phyloP scores from a whole-genome alignment of 768 basidiomycete genomes.

The Boletus fagicola region DNA sequence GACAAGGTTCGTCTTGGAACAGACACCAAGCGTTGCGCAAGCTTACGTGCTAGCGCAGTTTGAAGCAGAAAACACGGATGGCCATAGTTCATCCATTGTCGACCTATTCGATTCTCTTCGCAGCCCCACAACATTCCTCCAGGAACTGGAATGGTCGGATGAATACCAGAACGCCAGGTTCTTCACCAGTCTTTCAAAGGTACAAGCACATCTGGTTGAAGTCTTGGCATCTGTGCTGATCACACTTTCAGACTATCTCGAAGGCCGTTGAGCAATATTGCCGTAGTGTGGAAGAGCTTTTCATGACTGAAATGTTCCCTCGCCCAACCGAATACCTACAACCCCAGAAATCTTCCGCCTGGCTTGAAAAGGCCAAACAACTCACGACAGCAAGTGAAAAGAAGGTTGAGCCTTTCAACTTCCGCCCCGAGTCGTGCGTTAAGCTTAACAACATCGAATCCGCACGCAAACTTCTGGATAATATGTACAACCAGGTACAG shows the following conservation, averaged over 20 bases:
- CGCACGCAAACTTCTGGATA: slow-evolving; percentile 86
- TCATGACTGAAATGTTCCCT: slow-evolving; percentile 95
- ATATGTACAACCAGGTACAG: slow-evolving; percentile 89
- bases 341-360: slow-evolving; percentile 83
- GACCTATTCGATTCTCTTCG: slow-evolving; percentile 94
- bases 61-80: slow-evolving; percentile 72
- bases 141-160: slow-evolving; percentile 91
- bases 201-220: slow-evolving; percentile 27
- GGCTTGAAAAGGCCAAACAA: slow-evolving; percentile 82
- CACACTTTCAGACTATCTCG: slow-evolving; percentile 67
- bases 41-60: slow-evolving; percentile 46
- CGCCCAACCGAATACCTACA: slow-evolving; percentile 74
- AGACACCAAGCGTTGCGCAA: neutral
- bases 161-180: slow-evolving; percentile 86
- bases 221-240: neutral
- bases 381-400: slow-evolving; percentile 79
- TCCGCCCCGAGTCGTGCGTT: slow-evolving; percentile 90
- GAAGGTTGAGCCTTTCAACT: slow-evolving; percentile 93
- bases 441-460: slow-evolving; percentile 98
- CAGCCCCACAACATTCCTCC: slow-evolving; percentile 84
- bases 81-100: slow-evolving; percentile 94
- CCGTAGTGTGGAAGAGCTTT: slow-evolving; percentile 78
- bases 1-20: slow-evolving; percentile 59
- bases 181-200: slow-evolving; percentile 86
- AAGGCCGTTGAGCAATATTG: slow-evolving; percentile 94